A percentile compares a stretch with the other conserved stretches of the same genome.
phyloP scores from a whole-genome alignment of 768 basidiomycete species.

The Tulasnella sp. region DNA sequence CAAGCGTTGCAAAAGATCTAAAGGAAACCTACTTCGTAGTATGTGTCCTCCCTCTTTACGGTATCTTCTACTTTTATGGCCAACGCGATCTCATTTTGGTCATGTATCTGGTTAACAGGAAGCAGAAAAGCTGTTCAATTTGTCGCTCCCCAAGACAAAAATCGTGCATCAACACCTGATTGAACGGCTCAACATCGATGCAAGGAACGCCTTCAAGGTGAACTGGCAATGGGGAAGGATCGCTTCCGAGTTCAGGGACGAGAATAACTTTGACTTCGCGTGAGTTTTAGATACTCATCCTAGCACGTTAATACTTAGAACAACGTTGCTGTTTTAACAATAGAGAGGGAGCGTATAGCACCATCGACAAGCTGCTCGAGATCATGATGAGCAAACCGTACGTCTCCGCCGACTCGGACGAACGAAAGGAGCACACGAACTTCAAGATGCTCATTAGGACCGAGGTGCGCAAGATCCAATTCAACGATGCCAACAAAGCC shows the following conservation, averaged over 20 bases:
- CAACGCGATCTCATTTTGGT: too few relatives aligned
- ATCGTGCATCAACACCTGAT: slow-evolving; percentile 5
- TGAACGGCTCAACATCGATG: slow-evolving; percentile 13
- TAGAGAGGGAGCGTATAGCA: slow-evolving; percentile 12
- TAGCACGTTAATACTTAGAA: slow-evolving; percentile 1
- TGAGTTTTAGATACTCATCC: too few relatives aligned
- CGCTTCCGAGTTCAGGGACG: slow-evolving; percentile 23
- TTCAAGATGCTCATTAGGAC: slow-evolving; percentile 22
- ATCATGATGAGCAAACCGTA: slow-evolving; percentile 23
- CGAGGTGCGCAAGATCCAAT: background rate
- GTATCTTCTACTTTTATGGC: too few relatives aligned
- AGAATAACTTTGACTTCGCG: slow-evolving; percentile 24
- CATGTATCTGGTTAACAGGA: background rate
- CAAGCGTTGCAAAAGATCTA: background rate
- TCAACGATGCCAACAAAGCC: background rate
- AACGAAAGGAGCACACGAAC: slow-evolving; percentile 8
- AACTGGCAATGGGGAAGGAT: slow-evolving; percentile 26
- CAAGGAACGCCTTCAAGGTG: background rate
- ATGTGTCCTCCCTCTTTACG: too few relatives aligned
- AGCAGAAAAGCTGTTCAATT: slow-evolving; percentile 4
- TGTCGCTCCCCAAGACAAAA: slow-evolving; percentile 4
- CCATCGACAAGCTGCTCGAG: slow-evolving; percentile 21
- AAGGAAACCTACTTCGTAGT: background rate
- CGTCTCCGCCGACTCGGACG: background rate
- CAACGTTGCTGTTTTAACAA: too few relatives aligned